Base-by-base conservation (phyloP, 2,329 filamentous ascomycete genomes). In the Zalaria obscura region DNA sequence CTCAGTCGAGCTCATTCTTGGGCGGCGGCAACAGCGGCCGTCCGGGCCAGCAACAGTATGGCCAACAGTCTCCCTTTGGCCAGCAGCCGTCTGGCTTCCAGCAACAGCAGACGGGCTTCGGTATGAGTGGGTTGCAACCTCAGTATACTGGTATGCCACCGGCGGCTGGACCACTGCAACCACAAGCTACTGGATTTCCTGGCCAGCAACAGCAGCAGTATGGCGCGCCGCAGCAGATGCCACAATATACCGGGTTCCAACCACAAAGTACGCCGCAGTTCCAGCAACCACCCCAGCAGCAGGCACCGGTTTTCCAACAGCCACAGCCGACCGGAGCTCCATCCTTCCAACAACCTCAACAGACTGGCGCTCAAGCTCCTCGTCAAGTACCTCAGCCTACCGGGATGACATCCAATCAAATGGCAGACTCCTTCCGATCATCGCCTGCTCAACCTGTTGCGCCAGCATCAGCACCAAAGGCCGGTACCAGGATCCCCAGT, bases 1-100 rank as follows among this genome's bases (percentile, higher is more conserved):
- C 86, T 51, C 85, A 81, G 61, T 83, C 85, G 51, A 93, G 83
- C 69, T 80, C 83, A 49, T 95, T 80, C 63, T 67, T 93, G 55
- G 86, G 86, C 63, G 82, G 79, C 66, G 75, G 73, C 61, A 85
- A 80, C 59, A 81, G 72, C 68, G 76, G 81, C 60, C 82, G 79
- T 46, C 83, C 82, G 39, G 76, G 77, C 41, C 74, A 75, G 49
- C 70, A 70, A 48, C 77, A 63, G 50, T 69, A 65, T 55, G 65
- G 67, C 42, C 69, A 75, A 51, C 54, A 59, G 49, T 54, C 64
- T 47, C 53, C 60, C 54, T 59, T 55, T 62, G 60, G 50, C 54
- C 59, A 60, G 41, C 54, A 54, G 40, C 67, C 67, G 52, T 65
- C 68, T 55, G 67, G 67, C 44, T 70, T 75, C 47, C 67, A 64